phyloP scores from a whole-genome alignment of 148 eudicot genomes.

The Rhododendron ovatum region DNA sequence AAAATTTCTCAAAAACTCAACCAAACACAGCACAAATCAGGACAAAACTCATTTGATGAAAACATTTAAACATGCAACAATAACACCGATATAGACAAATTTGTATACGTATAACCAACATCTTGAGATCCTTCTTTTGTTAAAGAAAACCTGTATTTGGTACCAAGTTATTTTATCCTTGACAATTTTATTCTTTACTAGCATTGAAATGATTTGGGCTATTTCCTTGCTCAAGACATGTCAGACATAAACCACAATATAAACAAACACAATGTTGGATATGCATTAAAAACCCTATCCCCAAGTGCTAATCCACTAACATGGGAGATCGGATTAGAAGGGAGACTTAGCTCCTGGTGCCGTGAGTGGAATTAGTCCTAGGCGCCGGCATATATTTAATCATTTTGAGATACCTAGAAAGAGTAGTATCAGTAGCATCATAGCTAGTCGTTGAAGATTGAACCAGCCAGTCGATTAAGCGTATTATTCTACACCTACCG shows the following conservation, averaged over 20 bases:
- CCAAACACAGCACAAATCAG: no score
- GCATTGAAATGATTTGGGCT: neutral
- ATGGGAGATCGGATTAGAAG: neutral
- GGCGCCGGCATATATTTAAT: no score
- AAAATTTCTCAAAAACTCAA: no score
- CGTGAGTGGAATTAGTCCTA: no score
- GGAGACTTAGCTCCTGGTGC: no score
- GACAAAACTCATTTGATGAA: neutral
- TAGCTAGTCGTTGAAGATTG: no score
- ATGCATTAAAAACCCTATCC: neutral
- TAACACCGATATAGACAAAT: neutral
- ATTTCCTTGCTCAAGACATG: neutral
- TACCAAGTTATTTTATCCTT: neutral
- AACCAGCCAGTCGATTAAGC: no score
- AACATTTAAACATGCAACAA: neutral
- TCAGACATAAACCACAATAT: neutral
- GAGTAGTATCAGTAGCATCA: no score
- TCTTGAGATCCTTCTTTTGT: neutral
- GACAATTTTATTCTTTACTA: neutral
- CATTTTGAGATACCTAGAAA: no score
- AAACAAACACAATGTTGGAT: neutral
- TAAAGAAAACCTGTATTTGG: neutral
- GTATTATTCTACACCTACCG: no score
- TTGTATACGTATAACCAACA: neutral
- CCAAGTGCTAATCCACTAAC: neutral